Evolutionary conservation across 768 basidiomycete genomes (phyloP).

Genomic region (Dacryopinax spathularia): DNA sequence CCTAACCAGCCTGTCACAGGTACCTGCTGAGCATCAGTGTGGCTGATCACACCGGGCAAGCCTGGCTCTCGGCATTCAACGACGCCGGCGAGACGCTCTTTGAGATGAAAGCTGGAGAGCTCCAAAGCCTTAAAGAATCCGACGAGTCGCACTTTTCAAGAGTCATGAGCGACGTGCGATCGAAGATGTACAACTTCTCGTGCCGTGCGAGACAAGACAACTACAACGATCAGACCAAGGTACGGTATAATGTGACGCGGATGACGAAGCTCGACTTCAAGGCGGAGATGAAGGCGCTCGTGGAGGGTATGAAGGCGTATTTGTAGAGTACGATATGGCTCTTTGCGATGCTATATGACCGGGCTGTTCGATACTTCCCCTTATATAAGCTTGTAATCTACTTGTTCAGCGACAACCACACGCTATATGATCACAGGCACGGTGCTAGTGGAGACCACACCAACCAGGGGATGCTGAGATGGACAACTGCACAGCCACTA

Average conservation of each 20-base stretch:
- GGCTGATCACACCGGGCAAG: constrained; percentile 77
- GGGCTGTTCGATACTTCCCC: background rate
- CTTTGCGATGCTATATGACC: background rate
- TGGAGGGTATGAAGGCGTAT: constrained; percentile 2
- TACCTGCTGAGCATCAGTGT: constrained; percentile 70
- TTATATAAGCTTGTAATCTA: background rate
- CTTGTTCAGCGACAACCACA: background rate
- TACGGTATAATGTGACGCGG: constrained; percentile 12
- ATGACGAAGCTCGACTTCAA: constrained; percentile 8
- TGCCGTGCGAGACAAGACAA: constrained; percentile 80
- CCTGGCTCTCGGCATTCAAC: constrained; percentile 93
- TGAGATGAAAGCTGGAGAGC: constrained; percentile 61
- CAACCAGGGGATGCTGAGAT: too few species aligned
- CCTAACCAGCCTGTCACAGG: constrained; percentile 16
- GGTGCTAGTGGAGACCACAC: too few species aligned
- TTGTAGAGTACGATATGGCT: background rate
- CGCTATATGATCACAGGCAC: too few species aligned
- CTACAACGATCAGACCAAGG: constrained; percentile 40
- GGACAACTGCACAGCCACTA: background rate
- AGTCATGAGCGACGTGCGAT: constrained; percentile 17
- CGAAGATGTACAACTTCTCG: constrained; percentile 63
- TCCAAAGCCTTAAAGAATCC: constrained; percentile 55
- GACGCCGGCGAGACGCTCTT: constrained; percentile 70
- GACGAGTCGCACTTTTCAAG: constrained; percentile 1
- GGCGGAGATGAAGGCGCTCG: background rate